Conservation (phyloP, 495 filamentous ascomycete genomes). For the Evansstolkia leycettana region DNA sequence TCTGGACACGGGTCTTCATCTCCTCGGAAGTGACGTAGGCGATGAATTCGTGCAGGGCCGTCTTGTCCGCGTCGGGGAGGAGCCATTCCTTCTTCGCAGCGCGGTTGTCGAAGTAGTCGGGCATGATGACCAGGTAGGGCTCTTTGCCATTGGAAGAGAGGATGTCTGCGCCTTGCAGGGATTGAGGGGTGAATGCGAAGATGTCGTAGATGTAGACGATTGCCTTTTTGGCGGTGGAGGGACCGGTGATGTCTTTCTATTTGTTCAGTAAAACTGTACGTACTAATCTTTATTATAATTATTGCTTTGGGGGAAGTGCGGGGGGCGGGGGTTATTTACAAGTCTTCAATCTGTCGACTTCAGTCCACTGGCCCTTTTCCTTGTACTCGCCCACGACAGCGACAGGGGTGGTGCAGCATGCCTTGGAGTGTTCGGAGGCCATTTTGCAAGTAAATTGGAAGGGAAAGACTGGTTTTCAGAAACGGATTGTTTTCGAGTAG, state of each 20-base stretch:
- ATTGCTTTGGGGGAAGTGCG: too few relatives aligned
- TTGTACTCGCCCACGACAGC: constrained; percentile 8
- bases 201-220: constrained; percentile 20
- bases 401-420: constrained; percentile 4
- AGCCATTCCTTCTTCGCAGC: constrained; percentile 10
- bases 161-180: constrained; percentile 17
- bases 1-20: constrained; percentile 1
- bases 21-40: constrained; percentile 1
- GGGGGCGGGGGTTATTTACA: too few relatives aligned
- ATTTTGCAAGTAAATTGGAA: background rate
- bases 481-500: too few relatives aligned
- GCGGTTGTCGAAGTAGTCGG: constrained; percentile 16
- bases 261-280: too few relatives aligned
- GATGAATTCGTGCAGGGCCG: constrained; percentile 4
- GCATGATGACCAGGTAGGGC: constrained; percentile 22
- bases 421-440: constrained; percentile 1
- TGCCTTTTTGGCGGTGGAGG: constrained; percentile 9
- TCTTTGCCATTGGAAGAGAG: constrained; percentile 1
- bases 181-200: constrained; percentile 15
- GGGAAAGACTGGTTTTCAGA: background rate
- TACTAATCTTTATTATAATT: too few relatives aligned
- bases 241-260: constrained; percentile 12
- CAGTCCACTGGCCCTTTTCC: constrained; percentile 12
- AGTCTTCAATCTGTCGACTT: constrained; percentile 14
- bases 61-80: constrained; percentile 8